Evolutionary conservation across 768 basidiomycete species (phyloP).

Genomic region (Dentipellis fragilis): DNA sequence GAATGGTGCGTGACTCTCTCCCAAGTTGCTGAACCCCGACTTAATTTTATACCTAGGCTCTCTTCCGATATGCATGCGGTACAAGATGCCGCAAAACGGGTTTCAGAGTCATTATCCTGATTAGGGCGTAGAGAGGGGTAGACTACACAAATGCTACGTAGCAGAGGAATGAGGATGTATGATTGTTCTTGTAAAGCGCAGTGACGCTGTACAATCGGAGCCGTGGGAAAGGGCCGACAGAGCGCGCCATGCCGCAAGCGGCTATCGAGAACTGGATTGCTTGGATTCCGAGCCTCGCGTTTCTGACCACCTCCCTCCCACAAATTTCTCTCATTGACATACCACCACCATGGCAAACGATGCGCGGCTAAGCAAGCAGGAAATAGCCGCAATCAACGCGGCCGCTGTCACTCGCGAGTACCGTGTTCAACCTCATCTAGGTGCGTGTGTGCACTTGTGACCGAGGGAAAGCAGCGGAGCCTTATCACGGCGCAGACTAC

Average conservation of each 20-base stretch:
- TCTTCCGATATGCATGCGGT: constrained; percentile 1
- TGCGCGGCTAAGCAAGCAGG: constrained; percentile 59
- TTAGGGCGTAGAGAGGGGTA: too few species aligned
- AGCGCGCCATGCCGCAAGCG: too few species aligned
- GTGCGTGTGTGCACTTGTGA: constrained; percentile 25
- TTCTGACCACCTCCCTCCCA: background rate
- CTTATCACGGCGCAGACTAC: constrained; percentile 53
- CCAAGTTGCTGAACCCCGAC: background rate
- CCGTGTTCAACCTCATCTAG: constrained; percentile 81
- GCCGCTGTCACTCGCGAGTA: constrained; percentile 86
- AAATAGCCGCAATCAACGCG: constrained; percentile 74
- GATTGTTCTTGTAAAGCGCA: too few species aligned
- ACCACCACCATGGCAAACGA: constrained; percentile 28
- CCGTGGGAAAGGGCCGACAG: background rate
- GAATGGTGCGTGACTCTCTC: constrained; percentile 48
- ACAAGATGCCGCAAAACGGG: background rate
- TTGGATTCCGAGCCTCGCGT: too few species aligned
- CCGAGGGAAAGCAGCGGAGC: background rate
- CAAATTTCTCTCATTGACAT: background rate
- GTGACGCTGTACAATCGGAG: too few species aligned
- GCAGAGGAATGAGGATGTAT: too few species aligned
- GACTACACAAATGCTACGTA: too few species aligned
- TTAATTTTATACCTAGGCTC: constrained; percentile 1
- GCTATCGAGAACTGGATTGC: too few species aligned
- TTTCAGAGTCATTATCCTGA: background rate